These are phyloP conservation scores for Leucoagaricus sp. DNA, from an alignment of 1,284 basidiomycete genomes.

Conservation along the genomic window DNA sequence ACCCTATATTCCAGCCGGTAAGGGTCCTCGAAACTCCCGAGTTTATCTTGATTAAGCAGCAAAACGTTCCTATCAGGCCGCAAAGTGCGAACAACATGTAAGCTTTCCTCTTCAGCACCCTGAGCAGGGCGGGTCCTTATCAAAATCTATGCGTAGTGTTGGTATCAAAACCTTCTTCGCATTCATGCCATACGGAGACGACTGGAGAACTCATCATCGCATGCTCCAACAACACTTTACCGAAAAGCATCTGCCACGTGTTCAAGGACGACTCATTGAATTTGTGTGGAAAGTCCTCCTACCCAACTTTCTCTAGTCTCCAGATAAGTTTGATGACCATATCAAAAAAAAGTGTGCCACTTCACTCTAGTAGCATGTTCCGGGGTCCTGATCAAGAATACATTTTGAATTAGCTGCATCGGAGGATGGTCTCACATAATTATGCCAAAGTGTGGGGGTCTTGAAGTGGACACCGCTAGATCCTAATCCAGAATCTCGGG, in stretches of 20 bases:
- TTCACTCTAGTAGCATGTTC: too few relatives aligned
- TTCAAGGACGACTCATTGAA: neutral
- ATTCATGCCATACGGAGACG: constrained; percentile 9
- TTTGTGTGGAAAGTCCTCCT: constrained; percentile 6
- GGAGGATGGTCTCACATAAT: neutral
- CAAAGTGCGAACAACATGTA: neutral
- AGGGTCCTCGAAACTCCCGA: neutral
- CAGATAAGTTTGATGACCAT: constrained; percentile 1
- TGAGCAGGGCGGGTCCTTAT: too few relatives aligned
- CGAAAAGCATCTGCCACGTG: neutral
- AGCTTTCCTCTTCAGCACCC: neutral
- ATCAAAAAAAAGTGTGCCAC: neutral
- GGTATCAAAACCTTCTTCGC: neutral
- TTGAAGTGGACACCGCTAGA: too few relatives aligned
- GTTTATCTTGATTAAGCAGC: too few relatives aligned
- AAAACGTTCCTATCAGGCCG: neutral
- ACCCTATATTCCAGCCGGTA: constrained; percentile 9
- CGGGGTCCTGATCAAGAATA: neutral
- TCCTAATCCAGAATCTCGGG: too few relatives aligned
- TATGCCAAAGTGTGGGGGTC: constrained; percentile 1
- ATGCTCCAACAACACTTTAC: constrained; percentile 12
- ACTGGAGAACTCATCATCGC: constrained; percentile 10
- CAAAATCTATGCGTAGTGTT: neutral
- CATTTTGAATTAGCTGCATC: neutral
- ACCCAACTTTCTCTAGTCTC: neutral